These are phyloP conservation scores for Fusarium keratoplasticum DNA, from an alignment of 2,329 filamentous ascomycete genomes.

Conservation along the genomic window DNA sequence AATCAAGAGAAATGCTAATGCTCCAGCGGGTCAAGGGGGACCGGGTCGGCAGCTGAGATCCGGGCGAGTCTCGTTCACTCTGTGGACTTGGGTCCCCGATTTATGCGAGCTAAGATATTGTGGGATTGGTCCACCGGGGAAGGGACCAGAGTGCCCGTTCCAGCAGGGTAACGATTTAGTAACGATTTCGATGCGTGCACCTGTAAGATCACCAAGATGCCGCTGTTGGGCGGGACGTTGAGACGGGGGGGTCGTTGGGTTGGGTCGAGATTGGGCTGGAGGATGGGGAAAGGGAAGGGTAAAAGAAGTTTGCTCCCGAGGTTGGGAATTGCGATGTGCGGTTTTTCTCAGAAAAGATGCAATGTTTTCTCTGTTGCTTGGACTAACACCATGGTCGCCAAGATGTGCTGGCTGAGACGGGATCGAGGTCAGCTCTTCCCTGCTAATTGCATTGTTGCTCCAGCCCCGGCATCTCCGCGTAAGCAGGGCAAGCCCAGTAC, in stretches of 20 bases:
- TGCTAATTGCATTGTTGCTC: constrained; percentile 2
- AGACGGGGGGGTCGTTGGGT: constrained; percentile 1
- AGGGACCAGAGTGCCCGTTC: constrained; percentile 7
- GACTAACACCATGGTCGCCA: neutral
- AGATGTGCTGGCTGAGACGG: neutral
- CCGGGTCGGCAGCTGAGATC: constrained; percentile 39
- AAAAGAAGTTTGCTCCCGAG: neutral
- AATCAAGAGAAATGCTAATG: constrained; percentile 2
- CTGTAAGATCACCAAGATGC: constrained; percentile 25
- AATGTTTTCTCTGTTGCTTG: neutral
- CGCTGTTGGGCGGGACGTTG: constrained; percentile 1
- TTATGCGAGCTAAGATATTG: constrained; percentile 24
- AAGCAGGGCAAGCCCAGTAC: constrained; percentile 14
- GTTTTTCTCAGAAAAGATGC: neutral
- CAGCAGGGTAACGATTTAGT: constrained; percentile 21
- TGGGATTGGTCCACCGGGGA: constrained; percentile 24
- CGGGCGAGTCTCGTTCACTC: constrained; percentile 20
- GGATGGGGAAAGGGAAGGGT: neutral
- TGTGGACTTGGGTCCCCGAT: neutral
- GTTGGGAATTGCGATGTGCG: neutral
- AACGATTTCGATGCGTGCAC: constrained; percentile 28
- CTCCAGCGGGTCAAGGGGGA: constrained; percentile 22
- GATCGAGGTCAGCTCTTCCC: constrained; percentile 5
- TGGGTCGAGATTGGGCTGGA: constrained; percentile 33
- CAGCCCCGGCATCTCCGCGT: neutral